Evolutionary conservation across 306 rosid genomes (phyloP).

Genomic region (Inga laurina): DNA sequence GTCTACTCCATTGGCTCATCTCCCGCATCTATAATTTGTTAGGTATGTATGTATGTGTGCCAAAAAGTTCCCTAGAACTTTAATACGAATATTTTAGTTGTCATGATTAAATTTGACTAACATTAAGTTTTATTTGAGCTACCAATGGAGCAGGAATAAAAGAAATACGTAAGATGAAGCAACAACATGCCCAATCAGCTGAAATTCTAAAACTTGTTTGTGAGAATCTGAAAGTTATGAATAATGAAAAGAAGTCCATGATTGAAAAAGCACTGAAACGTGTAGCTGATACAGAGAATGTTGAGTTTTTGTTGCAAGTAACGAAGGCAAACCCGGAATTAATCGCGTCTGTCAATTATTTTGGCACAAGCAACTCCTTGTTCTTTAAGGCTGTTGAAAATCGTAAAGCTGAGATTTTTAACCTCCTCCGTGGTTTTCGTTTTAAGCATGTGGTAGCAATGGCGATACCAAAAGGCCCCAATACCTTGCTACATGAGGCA

Average conservation of each 20-base stretch:
- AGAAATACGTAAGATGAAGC: not conserved
- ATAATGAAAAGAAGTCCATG: not conserved
- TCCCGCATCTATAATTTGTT: not conserved
- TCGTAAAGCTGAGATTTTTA: not conserved
- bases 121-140: no score
- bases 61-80: not conserved
- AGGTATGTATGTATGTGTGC: not conserved
- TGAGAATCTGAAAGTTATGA: not conserved
- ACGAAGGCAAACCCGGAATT: not conserved
- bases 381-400: not conserved
- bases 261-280: accelerated
- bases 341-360: not conserved
- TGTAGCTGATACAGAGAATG: not conserved
- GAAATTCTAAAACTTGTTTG: not conserved
- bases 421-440: not conserved
- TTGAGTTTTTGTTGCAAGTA: not conserved
- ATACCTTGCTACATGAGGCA: not conserved
- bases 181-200: not conserved
- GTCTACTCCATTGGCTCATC: not conserved
- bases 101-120: not conserved
- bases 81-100: not conserved
- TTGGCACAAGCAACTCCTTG: accelerated
- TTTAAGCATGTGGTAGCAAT: not conserved
- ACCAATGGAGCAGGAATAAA: not conserved
- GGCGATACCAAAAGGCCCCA: accelerated